A percentile compares a stretch with the other conserved stretches of the same genome.
phyloP scores from a whole-genome alignment of 306 rosid genomes.

The Medicago ruthenica region DNA sequence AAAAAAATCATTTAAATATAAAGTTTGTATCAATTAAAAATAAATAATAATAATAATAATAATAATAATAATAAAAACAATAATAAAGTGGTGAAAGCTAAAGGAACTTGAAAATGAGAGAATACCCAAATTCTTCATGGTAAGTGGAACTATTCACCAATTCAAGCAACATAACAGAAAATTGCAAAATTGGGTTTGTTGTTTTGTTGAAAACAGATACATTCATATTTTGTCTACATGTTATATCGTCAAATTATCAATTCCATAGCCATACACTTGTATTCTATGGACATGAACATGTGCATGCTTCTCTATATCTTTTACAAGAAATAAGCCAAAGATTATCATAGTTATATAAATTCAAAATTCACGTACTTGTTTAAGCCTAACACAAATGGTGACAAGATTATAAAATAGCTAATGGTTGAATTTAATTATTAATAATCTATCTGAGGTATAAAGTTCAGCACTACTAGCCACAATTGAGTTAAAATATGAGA shows the following conservation, averaged over 20 bases:
- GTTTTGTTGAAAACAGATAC: conserved; percentile 11
- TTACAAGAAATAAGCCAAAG: conserved; percentile 11
- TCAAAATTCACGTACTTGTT: no score
- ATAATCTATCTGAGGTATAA: neutral
- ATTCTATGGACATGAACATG: neutral
- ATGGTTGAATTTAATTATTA: conserved; percentile 22
- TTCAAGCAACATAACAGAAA: conserved; percentile 14
- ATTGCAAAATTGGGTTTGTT: neutral
- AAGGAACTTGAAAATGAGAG: neutral
- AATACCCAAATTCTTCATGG: neutral
- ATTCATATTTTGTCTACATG: conserved; percentile 11
- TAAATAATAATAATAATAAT: neutral
- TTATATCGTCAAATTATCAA: neutral
- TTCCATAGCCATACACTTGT: neutral
- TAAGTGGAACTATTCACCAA: neutral
- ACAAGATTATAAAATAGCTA: neutral
- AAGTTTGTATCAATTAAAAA: neutral
- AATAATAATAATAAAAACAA: neutral
- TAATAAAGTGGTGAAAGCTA: conserved; percentile 1
- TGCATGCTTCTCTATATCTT: neutral
- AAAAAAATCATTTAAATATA: conserved; percentile 6
- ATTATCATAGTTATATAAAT: neutral
- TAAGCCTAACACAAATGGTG: conserved; percentile 1
- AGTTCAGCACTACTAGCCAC: conserved; percentile 34
- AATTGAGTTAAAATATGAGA: conserved; percentile 34